Conservation (phyloP, 2,329 filamentous ascomycete genomes). For the Metarhizium sp. region DNA sequence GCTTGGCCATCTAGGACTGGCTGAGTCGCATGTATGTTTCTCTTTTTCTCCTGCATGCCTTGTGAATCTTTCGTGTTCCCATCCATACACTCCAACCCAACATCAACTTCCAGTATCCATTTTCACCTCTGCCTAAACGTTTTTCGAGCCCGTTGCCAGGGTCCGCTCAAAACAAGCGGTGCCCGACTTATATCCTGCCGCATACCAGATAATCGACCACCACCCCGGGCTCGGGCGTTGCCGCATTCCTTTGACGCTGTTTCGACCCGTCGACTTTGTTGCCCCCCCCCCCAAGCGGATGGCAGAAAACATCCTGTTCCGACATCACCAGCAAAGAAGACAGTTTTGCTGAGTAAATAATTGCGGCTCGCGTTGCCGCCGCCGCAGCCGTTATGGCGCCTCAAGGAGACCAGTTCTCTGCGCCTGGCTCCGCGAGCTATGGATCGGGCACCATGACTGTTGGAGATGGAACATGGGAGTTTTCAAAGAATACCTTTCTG, state of each 20-base stretch:
- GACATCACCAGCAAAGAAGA: background rate
- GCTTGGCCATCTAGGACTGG: background rate
- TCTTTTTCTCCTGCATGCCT: background rate
- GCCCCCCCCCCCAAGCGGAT: background rate
- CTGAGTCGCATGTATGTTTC: background rate
- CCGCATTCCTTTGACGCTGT: background rate
- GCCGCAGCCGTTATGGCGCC: conserved; percentile 41
- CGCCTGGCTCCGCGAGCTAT: conserved; percentile 65
- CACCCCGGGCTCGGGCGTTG: background rate
- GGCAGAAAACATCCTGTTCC: background rate
- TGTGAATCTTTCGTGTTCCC: background rate
- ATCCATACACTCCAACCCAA: background rate
- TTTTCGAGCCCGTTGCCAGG: background rate
- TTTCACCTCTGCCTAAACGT: background rate
- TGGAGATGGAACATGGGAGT: conserved; percentile 79
- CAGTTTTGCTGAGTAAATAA: background rate
- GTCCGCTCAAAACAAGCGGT: background rate
- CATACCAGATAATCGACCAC: background rate
- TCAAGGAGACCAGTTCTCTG: conserved; percentile 50
- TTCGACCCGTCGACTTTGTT: background rate
- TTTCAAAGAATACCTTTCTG: conserved; percentile 65
- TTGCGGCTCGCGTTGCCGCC: conserved; percentile 12
- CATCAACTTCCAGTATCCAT: background rate
- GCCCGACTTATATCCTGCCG: background rate
- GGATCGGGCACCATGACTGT: conserved; percentile 65